Base-by-base conservation (phyloP, 1,284 basidiomycete species). In the Stereum hirsutum region DNA sequence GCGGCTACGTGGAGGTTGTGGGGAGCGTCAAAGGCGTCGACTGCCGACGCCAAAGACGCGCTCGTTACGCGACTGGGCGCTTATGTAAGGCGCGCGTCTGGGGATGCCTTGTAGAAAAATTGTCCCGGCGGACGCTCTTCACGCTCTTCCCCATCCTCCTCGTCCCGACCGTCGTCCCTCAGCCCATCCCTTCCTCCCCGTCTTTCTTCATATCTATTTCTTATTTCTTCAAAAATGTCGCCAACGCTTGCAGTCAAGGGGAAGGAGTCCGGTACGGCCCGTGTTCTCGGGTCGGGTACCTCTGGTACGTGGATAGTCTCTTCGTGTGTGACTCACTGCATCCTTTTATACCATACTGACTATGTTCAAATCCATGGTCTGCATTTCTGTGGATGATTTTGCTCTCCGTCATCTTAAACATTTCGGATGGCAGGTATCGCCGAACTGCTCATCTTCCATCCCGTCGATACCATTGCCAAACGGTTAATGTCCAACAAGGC, bases 401-500 rank as follows among this genome's bases (percentile, higher is more conserved):
- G n/a, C n/a, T n/a, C n/a, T n/a, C n/a, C n/a, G n/a, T n/a, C n/a
- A n/a, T n/a, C n/a, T n/a, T n/a, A n/a, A n/a, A 8, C 15, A 35
- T 30, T 30, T 30, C 8, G 15, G 33, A 38, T 35, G 12, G 38
- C 60, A 89, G 94, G 94, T 57, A 75, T 99, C 56, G 93, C 94
- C 52, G 95, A 99, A 71, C 75, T 99, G 46, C 64, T 95, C 53
- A 76, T 92, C 35, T 92, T 93, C 68, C 89, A 91, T 61, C 89
- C 89, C 19, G 88, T 91, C 46, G 94, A 98, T 67, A 99, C 95
- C 1, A 84, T 98, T 47, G 92, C 95, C 17, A 99, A 99, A 67
- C 83, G 95, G 33, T 66, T 99, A 49, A 98, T 98, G 95, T 93
- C 90, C 61, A 97, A 98, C 79, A 92, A 92, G 70, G 70, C 71